phyloP scores from a whole-genome alignment of 768 basidiomycete species.

The Xerocomus potaroensis region DNA sequence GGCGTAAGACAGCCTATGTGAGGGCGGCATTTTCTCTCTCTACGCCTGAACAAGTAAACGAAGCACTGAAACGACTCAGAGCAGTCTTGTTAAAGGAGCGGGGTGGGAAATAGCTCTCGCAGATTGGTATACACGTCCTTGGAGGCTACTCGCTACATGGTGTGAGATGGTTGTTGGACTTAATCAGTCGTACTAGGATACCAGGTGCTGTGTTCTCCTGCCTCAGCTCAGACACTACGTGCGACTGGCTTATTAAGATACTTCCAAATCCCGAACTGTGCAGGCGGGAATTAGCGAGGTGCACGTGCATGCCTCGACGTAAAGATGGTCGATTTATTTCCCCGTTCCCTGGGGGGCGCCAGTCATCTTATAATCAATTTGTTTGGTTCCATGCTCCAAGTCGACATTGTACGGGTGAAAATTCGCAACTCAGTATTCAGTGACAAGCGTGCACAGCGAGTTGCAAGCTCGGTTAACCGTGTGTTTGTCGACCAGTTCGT shows the following conservation, averaged over 20 bases:
- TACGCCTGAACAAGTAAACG: constrained; percentile 62
- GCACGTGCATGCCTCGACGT: too few species aligned
- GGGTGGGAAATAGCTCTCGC: constrained; percentile 5
- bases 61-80: constrained; percentile 62
- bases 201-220: not conserved
- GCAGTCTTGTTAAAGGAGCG: constrained; percentile 33
- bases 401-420: too few species aligned
- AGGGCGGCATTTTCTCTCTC: constrained; percentile 78
- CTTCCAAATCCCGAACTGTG: not conserved
- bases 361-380: too few species aligned
- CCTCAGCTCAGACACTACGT: not conserved
- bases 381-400: too few species aligned
- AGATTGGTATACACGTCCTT: not conserved
- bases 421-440: too few species aligned
- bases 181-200: not conserved
- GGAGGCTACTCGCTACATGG: not conserved
- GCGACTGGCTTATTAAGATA: not conserved
- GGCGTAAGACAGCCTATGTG: constrained; percentile 66
- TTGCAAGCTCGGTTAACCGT: too few species aligned
- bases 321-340: not conserved
- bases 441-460: too few species aligned
- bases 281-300: not conserved
- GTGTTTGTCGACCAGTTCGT: constrained; percentile 1
- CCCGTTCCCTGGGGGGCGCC: too few species aligned
- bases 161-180: constrained; percentile 5